Evolutionary conservation across 108 stramenopile genomes (phyloP).

Genomic region (Skeletonema menzelii): DNA sequence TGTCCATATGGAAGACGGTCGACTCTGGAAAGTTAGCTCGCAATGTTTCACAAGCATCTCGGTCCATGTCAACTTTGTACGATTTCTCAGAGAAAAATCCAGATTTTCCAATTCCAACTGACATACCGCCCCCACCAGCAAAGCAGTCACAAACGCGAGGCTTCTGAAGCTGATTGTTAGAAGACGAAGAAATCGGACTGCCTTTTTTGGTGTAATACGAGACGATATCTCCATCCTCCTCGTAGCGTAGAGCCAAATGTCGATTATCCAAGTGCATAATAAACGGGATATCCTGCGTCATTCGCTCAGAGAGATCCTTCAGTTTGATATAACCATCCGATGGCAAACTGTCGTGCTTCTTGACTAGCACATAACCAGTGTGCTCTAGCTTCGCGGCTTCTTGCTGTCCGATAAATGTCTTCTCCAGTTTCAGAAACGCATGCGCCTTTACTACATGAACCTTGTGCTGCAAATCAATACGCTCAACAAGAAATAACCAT

Average conservation of each 20-base stretch:
- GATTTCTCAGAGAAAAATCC: conserved; percentile 5
- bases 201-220: background rate
- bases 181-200: background rate
- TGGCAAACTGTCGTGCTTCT: background rate
- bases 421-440: background rate
- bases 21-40: conserved; percentile 13
- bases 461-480: background rate
- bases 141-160: conserved; percentile 16
- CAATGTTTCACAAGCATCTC: conserved; percentile 14
- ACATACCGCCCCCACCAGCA: conserved; percentile 32
- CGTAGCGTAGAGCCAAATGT: background rate
- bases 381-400: background rate
- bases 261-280: background rate
- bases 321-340: background rate
- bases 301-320: background rate
- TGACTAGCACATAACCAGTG: background rate
- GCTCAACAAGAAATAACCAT: background rate
- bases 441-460: background rate
- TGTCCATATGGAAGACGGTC: conserved; percentile 13
- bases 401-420: background rate
- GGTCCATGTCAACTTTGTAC: conserved; percentile 22
- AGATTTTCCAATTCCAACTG: background rate
- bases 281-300: background rate
- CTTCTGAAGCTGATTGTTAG: background rate
- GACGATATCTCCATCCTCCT: background rate